Evolutionary conservation across 164 flowering plant genomes (phyloP).

Genomic region (Brasenia schreberi): DNA sequence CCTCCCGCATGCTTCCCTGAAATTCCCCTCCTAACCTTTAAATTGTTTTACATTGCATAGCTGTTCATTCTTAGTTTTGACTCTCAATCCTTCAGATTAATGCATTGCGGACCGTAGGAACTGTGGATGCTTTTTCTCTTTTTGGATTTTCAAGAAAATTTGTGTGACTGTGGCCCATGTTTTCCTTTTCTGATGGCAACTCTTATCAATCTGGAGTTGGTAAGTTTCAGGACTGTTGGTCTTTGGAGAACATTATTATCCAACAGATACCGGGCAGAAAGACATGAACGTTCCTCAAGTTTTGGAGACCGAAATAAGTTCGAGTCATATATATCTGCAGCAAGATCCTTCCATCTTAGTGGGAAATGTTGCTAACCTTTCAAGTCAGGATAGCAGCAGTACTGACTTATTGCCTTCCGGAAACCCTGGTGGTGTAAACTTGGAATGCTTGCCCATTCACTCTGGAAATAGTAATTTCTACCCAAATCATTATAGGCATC

Average conservation of each 20-base stretch:
- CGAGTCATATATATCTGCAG: constrained; percentile 25
- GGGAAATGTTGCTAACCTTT: constrained; percentile 24
- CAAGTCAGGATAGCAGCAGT: constrained; percentile 26
- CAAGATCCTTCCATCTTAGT: constrained; percentile 37
- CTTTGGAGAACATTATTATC: background rate
- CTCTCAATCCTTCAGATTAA: background rate
- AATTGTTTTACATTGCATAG: background rate
- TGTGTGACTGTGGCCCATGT: background rate
- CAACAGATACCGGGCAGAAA: constrained; percentile 41
- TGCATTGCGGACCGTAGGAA: background rate
- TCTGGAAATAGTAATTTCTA: constrained; percentile 29
- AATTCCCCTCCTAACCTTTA: too few relatives aligned
- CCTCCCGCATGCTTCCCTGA: too few relatives aligned
- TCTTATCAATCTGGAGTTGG: too few relatives aligned
- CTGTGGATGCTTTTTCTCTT: background rate
- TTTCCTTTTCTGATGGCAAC: too few relatives aligned
- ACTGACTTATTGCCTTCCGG: constrained; percentile 30
- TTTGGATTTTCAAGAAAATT: background rate
- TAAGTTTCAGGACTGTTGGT: background rate
- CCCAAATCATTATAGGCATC: constrained; percentile 37
- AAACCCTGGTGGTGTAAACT: constrained; percentile 22
- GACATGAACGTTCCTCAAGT: constrained; percentile 35
- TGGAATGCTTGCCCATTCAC: constrained; percentile 30
- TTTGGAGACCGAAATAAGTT: constrained; percentile 39
- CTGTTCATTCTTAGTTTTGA: background rate